Evolutionary conservation across 73 alveolate genomes (phyloP), one percentile per base, ranked within the genome.

Genomic region (Uronychia binucleata): DNA sequence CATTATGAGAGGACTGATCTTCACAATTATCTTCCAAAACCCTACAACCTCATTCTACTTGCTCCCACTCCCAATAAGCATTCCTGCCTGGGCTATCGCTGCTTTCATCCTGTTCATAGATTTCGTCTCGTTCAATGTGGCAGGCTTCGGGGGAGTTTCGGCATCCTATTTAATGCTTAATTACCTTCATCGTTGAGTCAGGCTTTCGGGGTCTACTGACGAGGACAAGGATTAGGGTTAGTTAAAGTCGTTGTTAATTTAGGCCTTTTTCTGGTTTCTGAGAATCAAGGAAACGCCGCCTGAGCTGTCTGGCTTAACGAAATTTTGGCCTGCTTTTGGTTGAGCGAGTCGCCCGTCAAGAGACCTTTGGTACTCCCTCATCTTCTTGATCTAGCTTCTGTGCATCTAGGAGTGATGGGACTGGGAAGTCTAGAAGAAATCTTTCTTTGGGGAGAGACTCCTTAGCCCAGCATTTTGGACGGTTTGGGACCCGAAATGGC

Each of bases 11-110:
- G 95, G 87, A 29, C 28, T 90, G 59, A 85, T 90, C 26, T 90
- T 85, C 75, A 74, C 95, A 67, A 83, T 90, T 8, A 85, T 90
- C 58, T 85, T 90, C 87, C 83, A 85, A 30, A 90, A 90, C 34
- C 95, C 95, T 0, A 25, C 86, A 0, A 88, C 92, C 1, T 78
- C 90, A 59, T 90, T 90, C 88, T 84, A 84, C 81, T 14, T 90
- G 58, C 30, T 90, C 0, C 92, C 92, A 0, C 79, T 90, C 86
- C 95, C 95, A 26, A 80, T 90, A 0, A 31, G 81, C 35, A 85
- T 90, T 28, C 95, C 95, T 0, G 95, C 95, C n/a, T 90, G 92
- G 92, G 90, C 78, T 5, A 90, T 90, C 28, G 95, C 92, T 19
- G 92, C 92, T 0, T 74, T 90, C 28, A 14, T 90, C 28, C 77